Evolutionary conservation across 2,329 filamentous ascomycete genomes (phyloP), one percentile per base, ranked within the genome.

Genomic region (Zymoseptoria pseudotritici): DNA sequence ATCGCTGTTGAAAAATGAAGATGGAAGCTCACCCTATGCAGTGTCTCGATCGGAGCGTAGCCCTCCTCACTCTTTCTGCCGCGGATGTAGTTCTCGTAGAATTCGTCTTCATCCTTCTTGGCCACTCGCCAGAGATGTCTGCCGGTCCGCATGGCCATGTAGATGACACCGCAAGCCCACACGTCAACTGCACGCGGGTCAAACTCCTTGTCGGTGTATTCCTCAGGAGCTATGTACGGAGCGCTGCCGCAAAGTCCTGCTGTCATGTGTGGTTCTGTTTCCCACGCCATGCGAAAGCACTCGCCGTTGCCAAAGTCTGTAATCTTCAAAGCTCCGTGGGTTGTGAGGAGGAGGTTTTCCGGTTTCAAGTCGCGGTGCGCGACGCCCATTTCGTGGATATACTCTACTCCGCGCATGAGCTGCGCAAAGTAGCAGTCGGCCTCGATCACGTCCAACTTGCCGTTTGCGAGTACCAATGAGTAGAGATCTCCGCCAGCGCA

Each of bases 221-320:
- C 94, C 74, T 99, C 94, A 0, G 94, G 94, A 1, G 94, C 90
- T 67, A 99, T 99, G 72, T 99, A 99, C 0, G 94, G 94, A 21
- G 93, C 94, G 13, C 92, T 97, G 50, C 94, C 94, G 74, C 94
- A 99, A 11, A 99, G 85, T 51, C 94, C 94, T 50, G 91, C 93
- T 3, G 96, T 96, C 92, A 97, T 97, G 76, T 97, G 94, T 20
- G 94, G 89, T 74, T 97, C 92, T 57, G 91, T 94, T 76, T 99
- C 94, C 94, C 94, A 99, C 2, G 94, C 94, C 93, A 97, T 97
- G 58, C 94, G 88, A 83, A 99, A 99, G 76, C 94, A 99, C 76
- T 99, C 94, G 70, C 94, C 94, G 69, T 99, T 99, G 63, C 94
- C 94, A 69, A 99, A 99, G 74, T 99, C 94, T 26, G 94, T 97